A percentile compares a stretch with the other conserved stretches of the same genome.
Evolutionary conservation across 202 grass and related monocot species (phyloP).

Genomic region (Schoenoplectus tabernaemontani): DNA sequence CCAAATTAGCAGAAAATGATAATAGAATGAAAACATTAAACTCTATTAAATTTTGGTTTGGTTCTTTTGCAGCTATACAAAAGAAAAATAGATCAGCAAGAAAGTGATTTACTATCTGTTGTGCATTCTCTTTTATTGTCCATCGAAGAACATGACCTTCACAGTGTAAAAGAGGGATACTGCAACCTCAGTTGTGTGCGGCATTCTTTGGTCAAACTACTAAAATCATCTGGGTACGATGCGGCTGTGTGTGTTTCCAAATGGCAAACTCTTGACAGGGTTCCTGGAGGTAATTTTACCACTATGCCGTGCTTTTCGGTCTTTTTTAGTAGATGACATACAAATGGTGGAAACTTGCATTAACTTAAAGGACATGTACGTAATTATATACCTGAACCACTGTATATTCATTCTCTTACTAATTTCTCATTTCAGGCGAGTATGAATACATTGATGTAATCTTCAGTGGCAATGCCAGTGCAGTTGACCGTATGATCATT

Average conservation of each 20-base stretch:
- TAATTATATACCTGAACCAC: not conserved
- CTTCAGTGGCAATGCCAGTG: not conserved
- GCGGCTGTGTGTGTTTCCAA: constrained; percentile 60
- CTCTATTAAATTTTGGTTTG: not conserved
- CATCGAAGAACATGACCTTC: constrained; percentile 50
- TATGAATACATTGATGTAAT: constrained; percentile 79
- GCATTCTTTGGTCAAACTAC: constrained; percentile 52
- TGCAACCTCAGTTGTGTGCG: constrained; percentile 69
- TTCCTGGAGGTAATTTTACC: constrained; percentile 62
- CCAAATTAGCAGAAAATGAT: not conserved
- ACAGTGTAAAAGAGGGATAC: constrained; percentile 37
- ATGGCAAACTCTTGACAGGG: constrained; percentile 75
- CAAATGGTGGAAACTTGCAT: not conserved
- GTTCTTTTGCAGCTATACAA: constrained; percentile 51
- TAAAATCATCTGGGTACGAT: constrained; percentile 70
- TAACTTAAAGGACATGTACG: not conserved
- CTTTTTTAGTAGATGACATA: too few relatives aligned
- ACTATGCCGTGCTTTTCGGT: too few relatives aligned
- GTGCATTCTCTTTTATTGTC: constrained; percentile 67
- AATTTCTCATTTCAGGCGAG: constrained; percentile 44
- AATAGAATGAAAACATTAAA: not conserved
- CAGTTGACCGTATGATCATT: constrained; percentile 53
- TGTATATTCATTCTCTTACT: not conserved
- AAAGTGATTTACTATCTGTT: constrained; percentile 51
- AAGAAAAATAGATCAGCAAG: constrained; percentile 42